These are phyloP conservation scores for Chrysophaeum taylorii DNA, from an alignment of 352 stramenopile genomes.

Conservation along the genomic window DNA sequence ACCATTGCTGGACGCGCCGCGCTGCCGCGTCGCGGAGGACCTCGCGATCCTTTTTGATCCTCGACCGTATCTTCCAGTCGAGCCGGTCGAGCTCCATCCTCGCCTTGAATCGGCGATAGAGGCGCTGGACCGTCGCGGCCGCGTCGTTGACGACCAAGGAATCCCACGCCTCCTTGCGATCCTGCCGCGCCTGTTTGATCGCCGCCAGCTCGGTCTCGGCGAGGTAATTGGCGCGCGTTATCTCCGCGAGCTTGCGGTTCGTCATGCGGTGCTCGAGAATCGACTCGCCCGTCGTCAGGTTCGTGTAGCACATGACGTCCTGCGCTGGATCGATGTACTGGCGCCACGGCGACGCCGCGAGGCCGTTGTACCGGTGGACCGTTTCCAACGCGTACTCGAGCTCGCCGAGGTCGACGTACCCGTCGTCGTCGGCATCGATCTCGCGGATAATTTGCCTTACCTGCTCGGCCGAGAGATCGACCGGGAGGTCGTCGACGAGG, in stretches of 20 bases:
- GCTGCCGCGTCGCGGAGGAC: neutral
- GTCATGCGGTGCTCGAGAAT: slow-evolving; percentile 4
- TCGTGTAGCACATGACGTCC: slow-evolving; percentile 2
- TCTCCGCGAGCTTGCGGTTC: neutral
- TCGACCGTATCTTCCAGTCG: no score
- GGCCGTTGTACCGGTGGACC: neutral
- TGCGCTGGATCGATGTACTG: neutral
- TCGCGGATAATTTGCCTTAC: neutral
- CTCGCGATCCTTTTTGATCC: no score
- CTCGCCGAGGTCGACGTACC: neutral
- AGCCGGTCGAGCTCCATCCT: no score
- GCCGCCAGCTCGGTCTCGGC: neutral
- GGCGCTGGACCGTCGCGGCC: neutral
- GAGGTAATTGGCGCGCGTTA: neutral
- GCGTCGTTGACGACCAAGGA: neutral
- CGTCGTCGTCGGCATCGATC: neutral
- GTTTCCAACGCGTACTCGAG: neutral
- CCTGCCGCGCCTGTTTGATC: neutral
- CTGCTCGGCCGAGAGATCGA: neutral
- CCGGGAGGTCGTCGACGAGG: neutral
- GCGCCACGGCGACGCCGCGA: neutral
- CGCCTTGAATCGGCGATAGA: no score
- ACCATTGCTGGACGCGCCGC: neutral
- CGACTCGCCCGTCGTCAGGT: neutral
- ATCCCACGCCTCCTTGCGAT: neutral